Conservation (phyloP, 1,284 basidiomycete species). For the Pseudomicrostroma phylloplanum region DNA sequence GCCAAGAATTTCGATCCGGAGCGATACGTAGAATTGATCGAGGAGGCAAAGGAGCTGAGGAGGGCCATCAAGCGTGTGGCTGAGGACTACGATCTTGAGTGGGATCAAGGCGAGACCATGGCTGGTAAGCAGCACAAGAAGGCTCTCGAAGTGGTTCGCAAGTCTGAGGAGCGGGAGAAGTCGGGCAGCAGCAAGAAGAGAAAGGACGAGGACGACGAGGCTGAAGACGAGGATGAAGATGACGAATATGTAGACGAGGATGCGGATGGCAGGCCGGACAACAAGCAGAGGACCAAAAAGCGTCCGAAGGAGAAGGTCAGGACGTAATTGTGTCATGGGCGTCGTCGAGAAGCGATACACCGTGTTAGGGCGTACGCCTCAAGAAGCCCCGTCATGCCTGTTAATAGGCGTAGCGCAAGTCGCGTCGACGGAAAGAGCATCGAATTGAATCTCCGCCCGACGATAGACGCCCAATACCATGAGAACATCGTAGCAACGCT, state of each 20-base stretch:
- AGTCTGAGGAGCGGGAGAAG: slow-evolving; percentile 11
- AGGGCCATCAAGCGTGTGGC: slow-evolving; percentile 37
- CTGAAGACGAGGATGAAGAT: slow-evolving; percentile 8
- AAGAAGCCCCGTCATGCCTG: too few species aligned
- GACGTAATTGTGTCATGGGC: too few species aligned
- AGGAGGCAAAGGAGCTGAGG: slow-evolving; percentile 37
- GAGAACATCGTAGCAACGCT: too few species aligned
- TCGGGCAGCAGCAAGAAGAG: slow-evolving; percentile 2
- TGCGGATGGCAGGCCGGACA: background rate
- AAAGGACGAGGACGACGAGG: slow-evolving; percentile 11
- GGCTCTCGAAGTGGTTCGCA: slow-evolving; percentile 40
- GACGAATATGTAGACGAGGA: background rate
- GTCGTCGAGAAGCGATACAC: too few species aligned
- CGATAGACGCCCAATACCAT: too few species aligned
- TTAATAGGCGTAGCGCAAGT: too few species aligned
- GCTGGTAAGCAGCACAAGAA: slow-evolving; percentile 31
- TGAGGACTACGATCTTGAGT: slow-evolving; percentile 41
- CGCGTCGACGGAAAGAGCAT: too few species aligned
- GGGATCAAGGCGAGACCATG: slow-evolving; percentile 38
- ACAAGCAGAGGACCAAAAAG: background rate
- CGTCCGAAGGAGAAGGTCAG: background rate
- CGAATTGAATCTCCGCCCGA: too few species aligned
- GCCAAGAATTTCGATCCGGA: slow-evolving; percentile 38
- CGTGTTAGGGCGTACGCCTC: too few species aligned
- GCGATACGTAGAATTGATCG: slow-evolving; percentile 35